Percentiles rank a stretch among this genome's conserved stretches.
Conservation (phyloP, 2,329 filamentous ascomycete genomes). For the Didymella arachidicola region DNA sequence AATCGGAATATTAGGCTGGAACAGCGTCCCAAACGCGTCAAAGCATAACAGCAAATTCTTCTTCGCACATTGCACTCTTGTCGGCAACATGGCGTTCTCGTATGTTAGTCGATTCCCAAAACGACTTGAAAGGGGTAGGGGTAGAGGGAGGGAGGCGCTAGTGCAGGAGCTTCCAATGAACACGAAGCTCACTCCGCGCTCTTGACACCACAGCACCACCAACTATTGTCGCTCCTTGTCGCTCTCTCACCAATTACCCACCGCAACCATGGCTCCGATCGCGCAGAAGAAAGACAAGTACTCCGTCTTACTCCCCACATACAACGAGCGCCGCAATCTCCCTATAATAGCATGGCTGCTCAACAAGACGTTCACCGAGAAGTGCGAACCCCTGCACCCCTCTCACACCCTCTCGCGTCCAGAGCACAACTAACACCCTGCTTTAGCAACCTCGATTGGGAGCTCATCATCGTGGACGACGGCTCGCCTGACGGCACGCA, state of each 20-base stretch:
- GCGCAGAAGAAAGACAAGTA: slow-evolving; percentile 75
- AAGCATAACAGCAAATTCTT: slow-evolving; percentile 66
- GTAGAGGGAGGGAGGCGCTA: neutral
- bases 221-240: slow-evolving; percentile 45
- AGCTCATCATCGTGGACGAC: slow-evolving; percentile 98
- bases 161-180: neutral
- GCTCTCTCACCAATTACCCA: slow-evolving; percentile 37
- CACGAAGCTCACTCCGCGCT: slow-evolving; percentile 27
- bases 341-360: slow-evolving; percentile 96
- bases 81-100: slow-evolving; percentile 16
- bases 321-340: slow-evolving; percentile 97
- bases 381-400: slow-evolving; percentile 63
- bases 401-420: neutral
- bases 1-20: slow-evolving; percentile 61
- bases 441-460: slow-evolving; percentile 87
- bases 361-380: slow-evolving; percentile 87
- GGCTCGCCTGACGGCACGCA: slow-evolving; percentile 96
- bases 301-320: slow-evolving; percentile 96
- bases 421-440: slow-evolving; percentile 16
- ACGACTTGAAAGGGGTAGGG: slow-evolving; percentile 31
- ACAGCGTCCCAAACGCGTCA: slow-evolving; percentile 72
- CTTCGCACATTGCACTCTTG: slow-evolving; percentile 22
- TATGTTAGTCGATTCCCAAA: slow-evolving; percentile 20
- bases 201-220: slow-evolving; percentile 20
- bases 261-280: slow-evolving; percentile 40